Base-by-base conservation (phyloP, 768 basidiomycete genomes). In the Tricholoma terreum region DNA sequence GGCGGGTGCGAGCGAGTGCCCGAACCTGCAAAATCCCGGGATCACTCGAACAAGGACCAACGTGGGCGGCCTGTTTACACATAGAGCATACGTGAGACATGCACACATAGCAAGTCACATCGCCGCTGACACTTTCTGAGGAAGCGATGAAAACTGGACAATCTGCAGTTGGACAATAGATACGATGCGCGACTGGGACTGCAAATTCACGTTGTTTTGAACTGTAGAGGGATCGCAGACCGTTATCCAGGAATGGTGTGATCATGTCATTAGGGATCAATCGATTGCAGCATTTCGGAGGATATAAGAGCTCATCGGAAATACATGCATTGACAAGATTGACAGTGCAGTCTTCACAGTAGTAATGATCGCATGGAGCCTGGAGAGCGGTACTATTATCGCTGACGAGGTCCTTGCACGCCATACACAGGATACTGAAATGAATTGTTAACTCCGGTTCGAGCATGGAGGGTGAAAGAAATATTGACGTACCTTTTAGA, bases 61-160 rank as follows among this genome's bases (percentile, higher is more conserved):
- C 66, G 64, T 87, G 85, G 1, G 71, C 71, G 0, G 52, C 42
- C 35, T 78, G 71, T 59, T 81, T 85, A 75, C 85, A 87, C 3
- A 62, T 59, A 0, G 75, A 65, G 62, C 85, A 87, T 0, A 80
- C 74, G 30, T 55, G 42, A 0, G 67, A 66, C 3, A 52, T 21
- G 62, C 85, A 87, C n/a, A 59, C 40, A 0, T 52, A n/a, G 58
- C 85, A 86, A 6, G 19, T 19, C 10, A 80, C 52, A 10, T 67
- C 52, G 11, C 24, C 36, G 11, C 46, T 36, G 12, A 33, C 31
- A n/a, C 38, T 52, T 17, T 51, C 51, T 1, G 71, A 68, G 2
- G 72, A 67, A 2, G 73, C 78, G 4, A 82, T 64, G 63, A 81
- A 82, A 0, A 58, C 42, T 6, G 80, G 79, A 59, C 80, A 81